Base-by-base conservation (phyloP, 148 eudicot species). In the Rhododendron mucronatum region DNA sequence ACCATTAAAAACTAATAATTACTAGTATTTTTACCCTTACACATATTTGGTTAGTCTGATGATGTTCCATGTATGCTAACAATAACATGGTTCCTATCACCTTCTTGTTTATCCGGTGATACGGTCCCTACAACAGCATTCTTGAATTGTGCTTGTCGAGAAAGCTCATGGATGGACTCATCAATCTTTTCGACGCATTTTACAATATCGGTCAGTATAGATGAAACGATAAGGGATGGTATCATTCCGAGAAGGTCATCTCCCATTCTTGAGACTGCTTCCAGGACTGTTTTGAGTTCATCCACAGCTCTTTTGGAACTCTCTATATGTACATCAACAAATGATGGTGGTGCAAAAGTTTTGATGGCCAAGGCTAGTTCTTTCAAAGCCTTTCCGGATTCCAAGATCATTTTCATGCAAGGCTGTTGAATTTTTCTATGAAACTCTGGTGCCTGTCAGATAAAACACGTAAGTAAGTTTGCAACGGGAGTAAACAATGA, bases 381-480 rank as follows among this genome's bases (percentile, higher is more conserved):
- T 69, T 80, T 89, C 35, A 95, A 75, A 7, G 93, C 91, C 78
- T 93, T 92, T 76, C 93, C 91, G 9, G 94, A 87, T 88, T 94
- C 93, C 18, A 65, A 35, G 89, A 91, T 90, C 89, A 94, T 89
- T 57, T 69, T 90, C 5, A 45, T 87, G 91, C 94, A 94, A 48
- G 93, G 84, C 41, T 88, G 87, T 85, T 87, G 86, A 20, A 95
- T 87, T 87, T 87, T 90, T 74, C 57, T 86, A 44, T 88, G 84
- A 55, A 94, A 84, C 80, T n/a, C n/a, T 35, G 92, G 80, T 86
- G 75, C 90, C 96, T 95, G 88, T 47, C 84, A 85, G 83, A 37
- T 33, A 81, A 71, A 71, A 30, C 18, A 28, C 2, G 7, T 13
- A 71, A 67, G 28, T 26, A 26, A 69, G 35, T 26, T 12, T 69